phyloP scores from a whole-genome alignment of 257 asterid genomes.

The Nicotiana undulata region DNA sequence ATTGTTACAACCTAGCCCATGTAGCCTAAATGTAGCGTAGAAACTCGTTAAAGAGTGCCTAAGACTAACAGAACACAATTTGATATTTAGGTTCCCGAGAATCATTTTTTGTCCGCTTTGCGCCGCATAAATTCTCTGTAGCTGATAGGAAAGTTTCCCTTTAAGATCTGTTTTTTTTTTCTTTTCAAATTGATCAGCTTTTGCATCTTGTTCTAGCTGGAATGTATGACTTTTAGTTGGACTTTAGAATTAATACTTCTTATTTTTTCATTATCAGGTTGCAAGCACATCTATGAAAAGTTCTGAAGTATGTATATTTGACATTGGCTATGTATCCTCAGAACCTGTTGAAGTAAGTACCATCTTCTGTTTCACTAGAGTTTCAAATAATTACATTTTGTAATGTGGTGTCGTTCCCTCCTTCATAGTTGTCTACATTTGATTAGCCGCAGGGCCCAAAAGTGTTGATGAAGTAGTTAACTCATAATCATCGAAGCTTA shows the following conservation, averaged over 20 bases:
- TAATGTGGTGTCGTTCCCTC: not conserved
- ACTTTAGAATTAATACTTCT: not conserved
- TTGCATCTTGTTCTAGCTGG: not conserved
- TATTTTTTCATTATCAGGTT: constrained; percentile 34
- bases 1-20: not conserved
- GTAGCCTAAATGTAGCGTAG: not conserved
- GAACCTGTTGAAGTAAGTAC: constrained; percentile 76
- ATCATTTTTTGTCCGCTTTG: not conserved
- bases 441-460: not conserved
- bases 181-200: not conserved
- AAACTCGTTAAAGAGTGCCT: not conserved
- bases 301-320: constrained; percentile 55
- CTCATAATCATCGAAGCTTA: not conserved
- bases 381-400: constrained; percentile 5
- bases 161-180: not conserved
- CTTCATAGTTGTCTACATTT: not conserved
- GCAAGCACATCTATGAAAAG: constrained; percentile 75
- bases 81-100: not conserved
- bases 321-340: constrained; percentile 72
- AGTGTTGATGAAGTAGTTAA: not conserved
- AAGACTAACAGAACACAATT: not conserved
- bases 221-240: not conserved
- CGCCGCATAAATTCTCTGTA: not conserved
- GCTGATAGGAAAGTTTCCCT: not conserved
- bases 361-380: constrained; percentile 12